phyloP scores from a whole-genome alignment of 148 eudicot genomes.

The Rhododendron henanense region DNA sequence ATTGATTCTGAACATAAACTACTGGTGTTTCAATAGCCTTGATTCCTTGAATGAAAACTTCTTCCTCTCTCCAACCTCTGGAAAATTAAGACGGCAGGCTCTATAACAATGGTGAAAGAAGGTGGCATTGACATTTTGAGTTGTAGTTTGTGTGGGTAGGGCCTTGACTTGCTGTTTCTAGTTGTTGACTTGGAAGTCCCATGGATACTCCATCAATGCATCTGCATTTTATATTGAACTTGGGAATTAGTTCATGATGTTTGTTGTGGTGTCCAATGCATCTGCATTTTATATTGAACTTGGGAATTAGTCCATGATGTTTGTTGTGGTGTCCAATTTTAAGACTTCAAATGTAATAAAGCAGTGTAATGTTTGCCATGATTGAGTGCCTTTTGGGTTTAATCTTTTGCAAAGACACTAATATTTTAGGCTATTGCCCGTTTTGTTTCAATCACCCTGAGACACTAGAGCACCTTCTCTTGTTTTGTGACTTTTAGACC shows the following conservation, averaged over 20 bases:
- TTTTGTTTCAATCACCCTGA: neutral
- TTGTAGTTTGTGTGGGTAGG: neutral
- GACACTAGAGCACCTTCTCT: neutral
- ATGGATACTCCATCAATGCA: neutral
- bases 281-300: neutral
- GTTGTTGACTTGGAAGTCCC: neutral
- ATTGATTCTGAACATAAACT: neutral
- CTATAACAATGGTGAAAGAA: neutral
- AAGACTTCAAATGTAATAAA: too few species aligned
- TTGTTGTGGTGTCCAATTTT: too few species aligned
- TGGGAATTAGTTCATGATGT: neutral
- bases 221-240: neutral
- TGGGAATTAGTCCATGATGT: neutral
- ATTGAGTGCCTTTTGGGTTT: too few species aligned
- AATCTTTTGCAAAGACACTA: too few species aligned
- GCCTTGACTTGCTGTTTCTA: neutral
- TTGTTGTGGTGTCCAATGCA: too few species aligned
- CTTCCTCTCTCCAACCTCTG: slow-evolving; percentile 2
- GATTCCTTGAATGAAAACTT: neutral
- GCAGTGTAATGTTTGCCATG: too few species aligned
- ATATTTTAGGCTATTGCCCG: neutral
- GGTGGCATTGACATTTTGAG: neutral
- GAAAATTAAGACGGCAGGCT: neutral
- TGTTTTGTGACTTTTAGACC: neutral
- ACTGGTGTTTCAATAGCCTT: neutral